A percentile compares a stretch with the other conserved stretches of the same genome.
These are phyloP conservation scores for Penicillium nucicola DNA, from an alignment of 495 filamentous ascomycete genomes.

Conservation along the genomic window DNA sequence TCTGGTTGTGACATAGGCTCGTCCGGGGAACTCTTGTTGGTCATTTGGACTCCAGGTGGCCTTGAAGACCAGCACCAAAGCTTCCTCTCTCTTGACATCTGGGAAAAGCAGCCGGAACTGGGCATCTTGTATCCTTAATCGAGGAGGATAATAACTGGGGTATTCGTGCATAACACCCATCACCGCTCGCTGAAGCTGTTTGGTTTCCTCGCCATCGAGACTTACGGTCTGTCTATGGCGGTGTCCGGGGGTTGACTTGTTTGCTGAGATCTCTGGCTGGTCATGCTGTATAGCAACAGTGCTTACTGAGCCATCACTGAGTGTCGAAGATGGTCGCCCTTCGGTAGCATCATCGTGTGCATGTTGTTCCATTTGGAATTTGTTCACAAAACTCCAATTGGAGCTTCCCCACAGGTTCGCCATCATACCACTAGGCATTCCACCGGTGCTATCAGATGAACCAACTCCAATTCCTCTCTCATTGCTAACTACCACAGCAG, in stretches of 20 bases:
- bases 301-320: slow-evolving; percentile 29
- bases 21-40: slow-evolving; percentile 77
- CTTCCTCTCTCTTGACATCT: slow-evolving; percentile 66
- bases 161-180: slow-evolving; percentile 54
- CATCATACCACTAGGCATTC: slow-evolving; percentile 78
- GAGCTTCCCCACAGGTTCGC: slow-evolving; percentile 91
- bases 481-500: slow-evolving; percentile 76
- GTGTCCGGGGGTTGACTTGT: slow-evolving; percentile 7
- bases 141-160: slow-evolving; percentile 77
- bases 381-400: slow-evolving; percentile 76
- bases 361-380: slow-evolving; percentile 55
- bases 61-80: slow-evolving; percentile 74
- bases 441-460: slow-evolving; percentile 57
- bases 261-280: slow-evolving; percentile 9
- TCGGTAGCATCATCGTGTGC: slow-evolving; percentile 30
- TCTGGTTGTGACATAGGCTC: slow-evolving; percentile 81
- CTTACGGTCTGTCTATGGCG: slow-evolving; percentile 79
- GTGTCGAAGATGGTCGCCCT: slow-evolving; percentile 20
- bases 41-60: slow-evolving; percentile 74
- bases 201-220: slow-evolving; percentile 58
- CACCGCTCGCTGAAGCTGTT: slow-evolving; percentile 36
- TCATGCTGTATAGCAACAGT: slow-evolving; percentile 19
- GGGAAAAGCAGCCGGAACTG: slow-evolving; percentile 93
- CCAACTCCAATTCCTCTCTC: slow-evolving; percentile 65
- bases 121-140: slow-evolving; percentile 82